Conservation (phyloP, 257 asterid genomes). For the Ehretia macrophylla region DNA sequence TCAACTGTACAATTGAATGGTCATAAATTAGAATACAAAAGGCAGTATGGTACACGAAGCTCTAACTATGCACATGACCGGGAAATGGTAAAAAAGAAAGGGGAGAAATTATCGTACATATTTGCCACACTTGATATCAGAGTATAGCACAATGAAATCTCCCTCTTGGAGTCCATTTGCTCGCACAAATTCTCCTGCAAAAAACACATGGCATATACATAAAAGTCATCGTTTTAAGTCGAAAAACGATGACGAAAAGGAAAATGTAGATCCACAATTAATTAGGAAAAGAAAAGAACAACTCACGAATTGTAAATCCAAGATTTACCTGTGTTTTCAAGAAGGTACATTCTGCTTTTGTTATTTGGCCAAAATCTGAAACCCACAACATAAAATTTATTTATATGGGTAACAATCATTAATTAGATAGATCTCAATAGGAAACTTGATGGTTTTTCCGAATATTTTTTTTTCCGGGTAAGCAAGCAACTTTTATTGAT, state of each 20-base stretch:
- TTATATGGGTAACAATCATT: neutral
- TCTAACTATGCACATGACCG: too few species aligned
- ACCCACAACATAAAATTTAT: neutral
- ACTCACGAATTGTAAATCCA: neutral
- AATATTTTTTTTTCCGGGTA: too few species aligned
- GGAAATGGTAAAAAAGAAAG: too few species aligned
- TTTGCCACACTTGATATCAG: constrained; percentile 57
- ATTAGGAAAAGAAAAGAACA: neutral
- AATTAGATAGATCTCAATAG: too few species aligned
- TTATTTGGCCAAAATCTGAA: constrained; percentile 63
- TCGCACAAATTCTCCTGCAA: constrained; percentile 36
- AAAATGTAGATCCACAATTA: neutral
- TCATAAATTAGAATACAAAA: neutral
- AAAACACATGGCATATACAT: neutral
- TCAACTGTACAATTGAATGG: constrained; percentile 39
- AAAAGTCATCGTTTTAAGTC: neutral
- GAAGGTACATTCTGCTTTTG: constrained; percentile 94
- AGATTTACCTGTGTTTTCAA: constrained; percentile 70
- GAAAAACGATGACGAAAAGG: neutral
- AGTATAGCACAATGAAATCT: constrained; percentile 43
- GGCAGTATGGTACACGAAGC: too few species aligned
- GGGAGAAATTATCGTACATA: constrained; percentile 57
- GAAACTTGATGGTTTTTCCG: too few species aligned
- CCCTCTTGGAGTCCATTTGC: constrained; percentile 46
- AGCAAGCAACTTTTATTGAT: too few species aligned